Evolutionary conservation across 345 rosid genomes (phyloP), one percentile per base, ranked within the genome.

Genomic region (Abelmoschus esculentus): DNA sequence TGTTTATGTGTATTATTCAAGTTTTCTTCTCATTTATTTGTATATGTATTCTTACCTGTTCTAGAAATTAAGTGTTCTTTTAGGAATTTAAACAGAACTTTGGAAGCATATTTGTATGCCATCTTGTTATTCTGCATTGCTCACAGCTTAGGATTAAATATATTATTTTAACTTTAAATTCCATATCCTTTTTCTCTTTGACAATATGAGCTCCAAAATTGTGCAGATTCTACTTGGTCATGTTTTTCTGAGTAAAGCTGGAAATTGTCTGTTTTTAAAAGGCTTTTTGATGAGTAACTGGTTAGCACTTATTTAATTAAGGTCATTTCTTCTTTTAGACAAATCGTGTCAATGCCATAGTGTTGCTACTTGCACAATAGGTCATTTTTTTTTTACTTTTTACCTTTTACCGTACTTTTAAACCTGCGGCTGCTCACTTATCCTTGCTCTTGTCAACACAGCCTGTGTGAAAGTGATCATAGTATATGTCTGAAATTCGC

Each of bases 241-340:
- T 2, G 0, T 66, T 7, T 11, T 17, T 44, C 42, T 66, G 4
- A 47, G 17, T 36, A 17, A 8, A 61, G 47, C 46, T 14, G 0
- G 61, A 40, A 40, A 9, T 18, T 40, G n/a, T 63, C 67, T 2
- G 10, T 42, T 42, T 42, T 42, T 42, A 42, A 42, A 42, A 42
- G 46, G 46, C 46, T 8, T 31, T 52, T 47, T 4, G 5, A 19
- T 53, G 15, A 18, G 40, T 70, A 18, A 7, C 46, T 56, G 22
- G 59, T 36, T n/a, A n/a, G 64, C 14, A 18, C 15, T 36, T 61
- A 12, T 42, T 42, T 42, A 42, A 42, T 40, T 42, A 42, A 38
- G 46, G 46, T 2, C 46, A 42, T 42, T 42, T 42, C 46, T 70
- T 69, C 61, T 55, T 62, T 77, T 58, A 49, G 57, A 63, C 15